Base-by-base conservation (phyloP, 805 yeast genomes). In the Candida peoriensis region DNA sequence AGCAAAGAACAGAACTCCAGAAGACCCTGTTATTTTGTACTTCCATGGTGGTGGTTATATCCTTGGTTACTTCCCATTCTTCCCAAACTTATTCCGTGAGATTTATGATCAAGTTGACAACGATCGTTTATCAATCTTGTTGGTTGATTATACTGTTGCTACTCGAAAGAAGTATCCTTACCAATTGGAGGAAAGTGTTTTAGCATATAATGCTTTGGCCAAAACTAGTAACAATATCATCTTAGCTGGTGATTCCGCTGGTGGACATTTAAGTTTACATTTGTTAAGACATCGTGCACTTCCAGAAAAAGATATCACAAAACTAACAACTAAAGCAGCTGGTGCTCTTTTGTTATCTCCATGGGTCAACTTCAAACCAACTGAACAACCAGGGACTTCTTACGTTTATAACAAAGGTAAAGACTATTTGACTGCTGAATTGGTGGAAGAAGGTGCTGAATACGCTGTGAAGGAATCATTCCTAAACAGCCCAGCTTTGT, bases 201-300 rank as follows among this genome's bases (percentile, higher is more conserved):
- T 34, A 5, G 37, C 48, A 20, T 52, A 44, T 34, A 39, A 45
- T 22, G 40, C 38, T 6, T 36, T 57, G 16, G 18, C 37, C 13
- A 29, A 41, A 25, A 24, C 43, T 2, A 37, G 37, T 5, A 34
- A 44, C 32, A 37, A 48, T 28, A 41, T 55, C 27, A 38, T 52
- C 9, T 30, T 52, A 4, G 34, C 44, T 19, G 63, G 63, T 13
- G 63, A 58, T 33, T 57, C 61, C 8, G 55, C 55, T 10, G 62
- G 63, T 17, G 62, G 54, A 2, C 52, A 54, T 30, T 37, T 58
- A 20, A 37, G 44, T 2, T 32, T 54, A 11, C 45, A 45, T 5
- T 33, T 54, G 18, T 20, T 39, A 8, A 38, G 44, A 30, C 46
- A 43, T 19, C 22, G 26, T 4, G 7, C 19, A 4, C 11, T 21